Conservation (phyloP, 768 basidiomycete species). For the Boletus reticulatus region DNA sequence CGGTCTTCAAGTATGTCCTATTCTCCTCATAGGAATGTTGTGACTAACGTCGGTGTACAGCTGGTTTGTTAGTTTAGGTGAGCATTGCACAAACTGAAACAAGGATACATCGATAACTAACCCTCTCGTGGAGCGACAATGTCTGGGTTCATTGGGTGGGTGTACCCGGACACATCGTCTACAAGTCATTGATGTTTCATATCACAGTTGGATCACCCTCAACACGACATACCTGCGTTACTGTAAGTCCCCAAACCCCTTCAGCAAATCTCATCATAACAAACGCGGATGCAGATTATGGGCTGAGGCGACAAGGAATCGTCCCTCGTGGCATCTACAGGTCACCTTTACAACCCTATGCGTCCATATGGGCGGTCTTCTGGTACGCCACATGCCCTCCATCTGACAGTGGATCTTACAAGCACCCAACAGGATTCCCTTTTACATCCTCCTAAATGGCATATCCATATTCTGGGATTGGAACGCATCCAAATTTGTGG, state of each 20-base stretch:
- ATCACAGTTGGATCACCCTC: conserved; percentile 60
- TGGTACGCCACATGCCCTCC: conserved; percentile 49
- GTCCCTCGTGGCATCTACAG: conserved; percentile 62
- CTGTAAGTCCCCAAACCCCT: conserved; percentile 39
- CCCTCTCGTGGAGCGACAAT: conserved; percentile 40
- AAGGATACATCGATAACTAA: neutral
- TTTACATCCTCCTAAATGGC: conserved; percentile 60
- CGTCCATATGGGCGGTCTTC: conserved; percentile 68
- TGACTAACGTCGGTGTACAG: conserved; percentile 31
- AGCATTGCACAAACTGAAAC: conserved; percentile 3
- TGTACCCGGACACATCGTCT: conserved; percentile 28
- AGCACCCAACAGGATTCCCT: conserved; percentile 29
- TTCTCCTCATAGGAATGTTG: neutral
- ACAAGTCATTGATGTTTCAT: conserved; percentile 39
- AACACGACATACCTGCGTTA: conserved; percentile 73
- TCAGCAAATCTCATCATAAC: conserved; percentile 32
- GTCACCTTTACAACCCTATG: conserved; percentile 60
- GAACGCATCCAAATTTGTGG: conserved; percentile 49
- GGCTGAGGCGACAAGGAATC: conserved; percentile 40
- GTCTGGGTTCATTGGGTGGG: conserved; percentile 55
- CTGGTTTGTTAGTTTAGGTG: conserved; percentile 68
- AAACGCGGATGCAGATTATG: conserved; percentile 7
- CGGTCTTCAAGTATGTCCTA: conserved; percentile 24
- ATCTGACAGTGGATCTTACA: neutral
- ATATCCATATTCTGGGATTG: conserved; percentile 64